These are phyloP conservation scores for Sphaceloma murrayae DNA, from an alignment of 2,329 filamentous ascomycete species.

Conservation along the genomic window DNA sequence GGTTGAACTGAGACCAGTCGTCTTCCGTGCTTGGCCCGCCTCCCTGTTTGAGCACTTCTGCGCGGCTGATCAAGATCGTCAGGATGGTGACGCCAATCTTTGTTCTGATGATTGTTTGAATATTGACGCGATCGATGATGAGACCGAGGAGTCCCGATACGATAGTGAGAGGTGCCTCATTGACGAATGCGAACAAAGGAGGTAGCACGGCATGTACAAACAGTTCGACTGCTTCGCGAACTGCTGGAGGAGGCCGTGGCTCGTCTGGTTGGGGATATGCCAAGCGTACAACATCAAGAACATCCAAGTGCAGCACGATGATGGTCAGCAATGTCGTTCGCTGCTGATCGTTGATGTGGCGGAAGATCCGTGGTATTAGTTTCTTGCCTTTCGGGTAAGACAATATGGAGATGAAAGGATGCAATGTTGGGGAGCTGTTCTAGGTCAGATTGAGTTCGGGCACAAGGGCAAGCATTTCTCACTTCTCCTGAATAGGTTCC, in stretches of 20 bases:
- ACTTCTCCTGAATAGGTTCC: constrained; percentile 64
- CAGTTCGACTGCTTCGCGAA: constrained; percentile 85
- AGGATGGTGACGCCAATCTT: constrained; percentile 82
- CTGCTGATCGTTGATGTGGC: constrained; percentile 83
- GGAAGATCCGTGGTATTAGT: constrained; percentile 87
- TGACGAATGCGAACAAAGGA: constrained; percentile 78
- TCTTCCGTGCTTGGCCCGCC: constrained; percentile 56
- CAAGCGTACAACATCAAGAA: constrained; percentile 77
- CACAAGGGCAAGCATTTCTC: too few relatives aligned
- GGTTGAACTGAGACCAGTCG: constrained; percentile 73
- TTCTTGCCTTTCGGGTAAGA: constrained; percentile 95
- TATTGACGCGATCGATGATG: constrained; percentile 69
- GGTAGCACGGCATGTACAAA: constrained; percentile 86
- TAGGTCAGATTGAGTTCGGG: too few relatives aligned
- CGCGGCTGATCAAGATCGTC: constrained; percentile 88
- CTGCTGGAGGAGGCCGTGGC: constrained; percentile 59
- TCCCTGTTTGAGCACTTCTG: constrained; percentile 82
- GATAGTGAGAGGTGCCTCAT: constrained; percentile 81
- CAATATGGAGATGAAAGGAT: constrained; percentile 93
- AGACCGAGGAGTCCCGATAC: constrained; percentile 83
- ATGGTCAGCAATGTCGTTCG: constrained; percentile 92
- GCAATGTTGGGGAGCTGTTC: constrained; percentile 55
- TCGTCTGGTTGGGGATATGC: constrained; percentile 65
- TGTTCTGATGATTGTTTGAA: constrained; percentile 75
- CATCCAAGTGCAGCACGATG: constrained; percentile 87